Conservation (phyloP, 2,329 filamentous ascomycete genomes). For the Sphaerulina populicola region DNA sequence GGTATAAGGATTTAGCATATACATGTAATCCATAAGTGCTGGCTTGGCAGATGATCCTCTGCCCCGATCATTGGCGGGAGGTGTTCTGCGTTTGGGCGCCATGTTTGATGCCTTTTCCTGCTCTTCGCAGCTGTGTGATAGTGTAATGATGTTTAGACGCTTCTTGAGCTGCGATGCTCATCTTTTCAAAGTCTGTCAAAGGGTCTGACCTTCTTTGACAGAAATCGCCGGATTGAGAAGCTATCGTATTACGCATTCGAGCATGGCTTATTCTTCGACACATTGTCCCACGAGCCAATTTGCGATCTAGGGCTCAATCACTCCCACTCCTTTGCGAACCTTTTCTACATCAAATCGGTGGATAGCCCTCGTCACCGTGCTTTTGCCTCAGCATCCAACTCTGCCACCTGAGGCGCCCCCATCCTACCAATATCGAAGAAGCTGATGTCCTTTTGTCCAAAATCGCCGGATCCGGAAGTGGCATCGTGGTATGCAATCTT, state of each 20-base stretch:
- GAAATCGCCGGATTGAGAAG: neutral
- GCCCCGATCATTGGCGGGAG: neutral
- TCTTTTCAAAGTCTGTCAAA: neutral
- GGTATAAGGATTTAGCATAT: neutral
- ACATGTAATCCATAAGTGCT: neutral
- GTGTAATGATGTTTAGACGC: neutral
- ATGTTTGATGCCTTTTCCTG: neutral
- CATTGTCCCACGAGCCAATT: neutral
- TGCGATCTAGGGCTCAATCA: neutral
- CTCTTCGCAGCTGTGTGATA: neutral
- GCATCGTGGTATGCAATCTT: no score
- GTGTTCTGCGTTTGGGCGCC: neutral
- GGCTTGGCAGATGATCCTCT: neutral
- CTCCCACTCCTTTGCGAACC: no score
- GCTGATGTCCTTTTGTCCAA: no score
- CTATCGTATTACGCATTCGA: neutral
- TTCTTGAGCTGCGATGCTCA: neutral
- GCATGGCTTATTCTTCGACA: neutral
- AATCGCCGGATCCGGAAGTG: no score
- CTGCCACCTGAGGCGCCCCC: no score
- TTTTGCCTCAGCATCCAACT: no score
- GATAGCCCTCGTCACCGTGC: no score
- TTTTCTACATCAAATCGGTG: no score
- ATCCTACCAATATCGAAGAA: no score
- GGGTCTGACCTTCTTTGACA: neutral